A percentile compares a stretch with the other conserved stretches of the same genome.
Evolutionary conservation across 805 yeast genomes (phyloP).

Genomic region (Blastobotrys attinorum): DNA sequence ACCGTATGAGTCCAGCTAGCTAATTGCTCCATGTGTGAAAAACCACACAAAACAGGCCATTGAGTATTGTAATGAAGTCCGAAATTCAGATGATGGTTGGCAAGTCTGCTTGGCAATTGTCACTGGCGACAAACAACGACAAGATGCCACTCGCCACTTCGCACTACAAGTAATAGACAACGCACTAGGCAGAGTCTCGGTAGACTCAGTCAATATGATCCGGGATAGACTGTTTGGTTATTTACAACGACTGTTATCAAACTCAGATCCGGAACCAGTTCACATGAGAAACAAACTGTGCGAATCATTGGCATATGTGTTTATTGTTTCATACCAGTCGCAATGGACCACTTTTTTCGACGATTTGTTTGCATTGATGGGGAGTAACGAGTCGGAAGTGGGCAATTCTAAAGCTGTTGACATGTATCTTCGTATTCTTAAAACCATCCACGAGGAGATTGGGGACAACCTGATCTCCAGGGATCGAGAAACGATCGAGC

Average conservation of each 20-base stretch:
- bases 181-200: constrained; percentile 37
- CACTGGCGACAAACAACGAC: constrained; percentile 31
- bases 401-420: constrained; percentile 47
- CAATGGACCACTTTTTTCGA: constrained; percentile 45
- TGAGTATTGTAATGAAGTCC: constrained; percentile 36
- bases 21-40: background rate
- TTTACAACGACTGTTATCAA: constrained; percentile 28
- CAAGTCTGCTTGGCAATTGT: constrained; percentile 37
- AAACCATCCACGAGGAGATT: constrained; percentile 79
- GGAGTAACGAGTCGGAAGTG: constrained; percentile 20
- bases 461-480: constrained; percentile 84
- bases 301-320: constrained; percentile 45
- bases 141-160: constrained; percentile 56
- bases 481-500: constrained; percentile 47
- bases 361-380: constrained; percentile 38
- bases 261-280: constrained; percentile 29
- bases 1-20: too few relatives aligned
- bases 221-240: constrained; percentile 43
- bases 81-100: constrained; percentile 41
- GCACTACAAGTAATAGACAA: constrained; percentile 62
- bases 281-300: constrained; percentile 51
- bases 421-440: constrained; percentile 63
- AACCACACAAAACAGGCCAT: constrained; percentile 33
- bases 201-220: constrained; percentile 40
- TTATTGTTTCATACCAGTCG: constrained; percentile 40